Conservation (phyloP, 352 stramenopile genomes). For the Pseudoperonospora humuli region DNA sequence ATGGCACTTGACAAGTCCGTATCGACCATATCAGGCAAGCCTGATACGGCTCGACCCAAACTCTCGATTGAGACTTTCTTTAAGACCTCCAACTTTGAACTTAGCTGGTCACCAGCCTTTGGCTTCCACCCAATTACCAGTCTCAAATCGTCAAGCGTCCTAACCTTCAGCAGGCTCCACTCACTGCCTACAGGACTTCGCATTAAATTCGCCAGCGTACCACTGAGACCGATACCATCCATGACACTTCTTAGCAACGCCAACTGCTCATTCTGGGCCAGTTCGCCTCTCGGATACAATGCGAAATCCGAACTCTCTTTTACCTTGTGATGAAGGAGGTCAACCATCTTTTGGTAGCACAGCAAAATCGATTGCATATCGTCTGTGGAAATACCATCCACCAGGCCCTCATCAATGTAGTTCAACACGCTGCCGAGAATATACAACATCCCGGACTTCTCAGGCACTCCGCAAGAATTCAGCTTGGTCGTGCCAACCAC, state of each 20-base stretch:
- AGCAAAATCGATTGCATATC: constrained; percentile 20
- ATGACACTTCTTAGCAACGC: constrained; percentile 33
- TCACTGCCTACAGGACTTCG: constrained; percentile 9
- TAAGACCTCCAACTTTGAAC: constrained; percentile 28
- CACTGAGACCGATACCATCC: constrained; percentile 32
- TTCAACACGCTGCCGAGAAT: constrained; percentile 30
- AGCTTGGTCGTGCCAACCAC: constrained; percentile 14
- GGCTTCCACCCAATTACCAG: constrained; percentile 39
- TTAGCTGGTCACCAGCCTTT: constrained; percentile 31
- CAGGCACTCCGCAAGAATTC: constrained; percentile 2
- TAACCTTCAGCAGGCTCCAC: constrained; percentile 30
- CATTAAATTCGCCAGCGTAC: constrained; percentile 24
- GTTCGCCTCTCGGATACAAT: constrained; percentile 29
- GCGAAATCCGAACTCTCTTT: constrained; percentile 28
- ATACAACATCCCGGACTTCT: constrained; percentile 23
- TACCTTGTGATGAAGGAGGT: constrained; percentile 19
- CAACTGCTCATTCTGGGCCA: constrained; percentile 33
- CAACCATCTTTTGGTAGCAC: constrained; percentile 23
- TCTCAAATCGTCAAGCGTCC: constrained; percentile 21
- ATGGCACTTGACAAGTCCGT: constrained; percentile 14
- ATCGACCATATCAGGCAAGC: constrained; percentile 18
- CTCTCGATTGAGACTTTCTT: constrained; percentile 38
- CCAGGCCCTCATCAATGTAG: constrained; percentile 12
- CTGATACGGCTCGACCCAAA: constrained; percentile 23
- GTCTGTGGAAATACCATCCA: constrained; percentile 4